phyloP scores from a whole-genome alignment of 306 rosid species.

The Astragalus membranaceus region DNA sequence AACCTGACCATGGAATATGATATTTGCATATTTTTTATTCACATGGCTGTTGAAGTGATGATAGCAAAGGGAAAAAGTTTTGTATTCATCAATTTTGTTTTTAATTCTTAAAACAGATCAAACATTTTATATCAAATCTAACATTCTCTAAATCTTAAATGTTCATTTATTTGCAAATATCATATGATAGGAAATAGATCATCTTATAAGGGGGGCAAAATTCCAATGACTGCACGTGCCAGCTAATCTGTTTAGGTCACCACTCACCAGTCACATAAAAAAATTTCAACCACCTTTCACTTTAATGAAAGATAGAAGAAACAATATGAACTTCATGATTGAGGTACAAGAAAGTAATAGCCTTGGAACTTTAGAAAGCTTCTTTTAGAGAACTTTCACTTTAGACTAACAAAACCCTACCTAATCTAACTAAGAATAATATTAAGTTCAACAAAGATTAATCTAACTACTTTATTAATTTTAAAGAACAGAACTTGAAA shows the following conservation, averaged over 20 bases:
- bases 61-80: neutral
- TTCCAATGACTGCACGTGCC: no score
- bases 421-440: neutral
- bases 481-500: neutral
- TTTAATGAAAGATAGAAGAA: neutral
- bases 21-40: neutral
- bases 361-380: no score
- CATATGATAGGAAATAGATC: no score
- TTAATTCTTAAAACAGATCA: neutral
- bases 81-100: neutral
- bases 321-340: neutral
- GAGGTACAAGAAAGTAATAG: neutral
- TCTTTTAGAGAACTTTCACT: neutral
- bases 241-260: neutral
- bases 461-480: neutral
- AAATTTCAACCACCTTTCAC: neutral
- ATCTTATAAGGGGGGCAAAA: no score
- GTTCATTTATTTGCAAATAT: no score
- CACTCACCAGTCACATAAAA: neutral
- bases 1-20: neutral
- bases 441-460: constrained; percentile 4
- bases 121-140: neutral
- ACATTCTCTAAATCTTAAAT: neutral
- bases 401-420: neutral
- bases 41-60: neutral